Base-by-base conservation (phyloP, 768 basidiomycete genomes). In the Vararia minispora region DNA sequence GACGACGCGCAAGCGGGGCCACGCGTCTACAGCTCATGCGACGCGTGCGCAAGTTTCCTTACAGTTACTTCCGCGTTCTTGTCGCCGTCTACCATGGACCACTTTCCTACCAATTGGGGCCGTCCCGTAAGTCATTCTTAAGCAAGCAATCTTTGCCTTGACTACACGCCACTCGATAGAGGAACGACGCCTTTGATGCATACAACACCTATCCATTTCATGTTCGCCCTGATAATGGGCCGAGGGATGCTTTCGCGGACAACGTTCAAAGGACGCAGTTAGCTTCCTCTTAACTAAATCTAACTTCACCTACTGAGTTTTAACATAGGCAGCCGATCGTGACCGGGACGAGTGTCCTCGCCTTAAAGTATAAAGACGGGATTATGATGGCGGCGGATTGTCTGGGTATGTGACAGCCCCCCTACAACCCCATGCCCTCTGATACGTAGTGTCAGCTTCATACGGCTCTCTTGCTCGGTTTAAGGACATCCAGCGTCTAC, bases 321-420 rank as follows among this genome's bases (percentile, higher is more conserved):
- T 29, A 11, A 29, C 18, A 30, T 41, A 90, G 87, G 53, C 84
- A 91, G 52, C 95, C 95, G 8, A 79, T 98, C 43, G 89, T 97
- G 7, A 98, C 94, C 0, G 95, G 94, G 41, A 92, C 94, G n/a
- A 87, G 83, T 40, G 90, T 99, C 5, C 71, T 99, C 24, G 95
- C 84, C 2, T 68, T 99, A 60, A 86, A 87, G 61, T 98, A 73
- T 71, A 90, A 92, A 60, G 90, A 88, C 52, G 95, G 95, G 7
- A 76, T 99, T 47, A 94, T 99, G 87, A 79, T 99, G 70, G 91
- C 95, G 22, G 91, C 95, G 26, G 95, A 99, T 68, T 97, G 83
- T 53, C 81, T 98, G 35, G 92, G 92, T 92, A n/a, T n/a, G 45
- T 39, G 73, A 58, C 13, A 22, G 18, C 26, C 21, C 23, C 34